Percentiles rank a stretch among this genome's conserved stretches.
phyloP scores from a whole-genome alignment of 202 grass and related monocot species.

The Zizania palustris region DNA sequence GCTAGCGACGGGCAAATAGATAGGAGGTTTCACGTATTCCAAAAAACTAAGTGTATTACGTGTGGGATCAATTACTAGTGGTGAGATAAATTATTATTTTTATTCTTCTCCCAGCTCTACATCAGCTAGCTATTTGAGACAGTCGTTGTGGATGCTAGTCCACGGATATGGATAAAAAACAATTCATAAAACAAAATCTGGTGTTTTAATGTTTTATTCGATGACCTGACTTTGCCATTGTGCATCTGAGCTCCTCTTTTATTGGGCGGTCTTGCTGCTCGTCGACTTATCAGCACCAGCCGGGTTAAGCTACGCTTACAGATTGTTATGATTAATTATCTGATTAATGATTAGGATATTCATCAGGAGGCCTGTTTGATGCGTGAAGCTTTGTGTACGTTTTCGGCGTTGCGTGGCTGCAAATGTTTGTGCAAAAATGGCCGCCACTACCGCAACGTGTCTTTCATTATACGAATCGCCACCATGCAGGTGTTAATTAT shows the following conservation, averaged over 20 bases:
- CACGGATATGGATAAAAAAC: not conserved
- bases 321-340: no score
- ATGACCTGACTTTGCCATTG: not conserved
- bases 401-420: slow-evolving; percentile 29
- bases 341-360: not conserved
- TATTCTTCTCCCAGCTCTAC: no score
- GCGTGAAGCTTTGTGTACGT: slow-evolving; percentile 41
- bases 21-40: no score
- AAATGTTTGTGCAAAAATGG: slow-evolving; percentile 20
- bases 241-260: not conserved
- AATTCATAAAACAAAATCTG: not conserved
- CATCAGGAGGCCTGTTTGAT: slow-evolving; percentile 14
- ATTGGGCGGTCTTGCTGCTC: not conserved
- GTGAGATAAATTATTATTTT: no score
- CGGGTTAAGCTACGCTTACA: not conserved
- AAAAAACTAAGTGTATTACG: no score
- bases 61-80: no score
- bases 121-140: no score
- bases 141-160: no score
- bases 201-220: not conserved
- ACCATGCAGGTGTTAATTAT: not conserved
- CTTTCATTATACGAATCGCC: not conserved
- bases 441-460: slow-evolving; percentile 3
- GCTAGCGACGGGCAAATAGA: no score
- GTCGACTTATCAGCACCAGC: not conserved